A percentile compares a stretch with the other conserved stretches of the same genome.
Evolutionary conservation across 768 basidiomycete genomes (phyloP).

Genomic region (Xerocomellus dryophilus): DNA sequence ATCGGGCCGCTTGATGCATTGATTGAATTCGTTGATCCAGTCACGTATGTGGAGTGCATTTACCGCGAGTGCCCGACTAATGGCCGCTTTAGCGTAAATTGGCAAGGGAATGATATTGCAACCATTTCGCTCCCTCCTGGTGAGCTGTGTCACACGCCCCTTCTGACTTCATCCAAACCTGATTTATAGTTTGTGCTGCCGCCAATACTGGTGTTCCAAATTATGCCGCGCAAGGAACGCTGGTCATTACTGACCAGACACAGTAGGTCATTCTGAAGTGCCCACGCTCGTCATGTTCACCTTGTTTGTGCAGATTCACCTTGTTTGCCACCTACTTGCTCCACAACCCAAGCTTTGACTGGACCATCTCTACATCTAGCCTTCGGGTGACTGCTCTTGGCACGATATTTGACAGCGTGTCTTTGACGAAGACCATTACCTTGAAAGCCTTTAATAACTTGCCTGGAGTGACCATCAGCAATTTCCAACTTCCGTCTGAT

Average conservation of each 20-base stretch:
- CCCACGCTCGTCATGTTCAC: not conserved
- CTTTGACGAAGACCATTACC: constrained; percentile 55
- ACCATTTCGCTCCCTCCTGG: constrained; percentile 59
- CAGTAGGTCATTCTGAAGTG: constrained; percentile 35
- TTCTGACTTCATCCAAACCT: not conserved
- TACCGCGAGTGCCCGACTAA: not conserved
- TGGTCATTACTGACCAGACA: constrained; percentile 54
- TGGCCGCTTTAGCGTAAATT: constrained; percentile 46
- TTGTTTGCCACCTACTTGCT: constrained; percentile 62
- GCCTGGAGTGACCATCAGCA: constrained; percentile 66
- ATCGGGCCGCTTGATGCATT: constrained; percentile 66
- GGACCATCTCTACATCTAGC: constrained; percentile 66
- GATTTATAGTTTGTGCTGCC: constrained; percentile 54
- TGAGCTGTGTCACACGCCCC: constrained; percentile 22
- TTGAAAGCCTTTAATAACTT: constrained; percentile 72
- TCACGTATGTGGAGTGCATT: constrained; percentile 42
- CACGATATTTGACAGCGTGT: constrained; percentile 64
- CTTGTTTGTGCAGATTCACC: constrained; percentile 46
- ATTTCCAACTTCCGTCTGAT: constrained; percentile 68
- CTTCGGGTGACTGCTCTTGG: constrained; percentile 64
- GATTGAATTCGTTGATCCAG: constrained; percentile 62
- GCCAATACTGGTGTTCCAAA: constrained; percentile 67
- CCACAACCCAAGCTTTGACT: constrained; percentile 61
- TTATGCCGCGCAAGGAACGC: constrained; percentile 48
- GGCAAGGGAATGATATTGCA: constrained; percentile 63